These are phyloP conservation scores for Collybia sordida DNA, from an alignment of 768 basidiomycete genomes.

Conservation along the genomic window DNA sequence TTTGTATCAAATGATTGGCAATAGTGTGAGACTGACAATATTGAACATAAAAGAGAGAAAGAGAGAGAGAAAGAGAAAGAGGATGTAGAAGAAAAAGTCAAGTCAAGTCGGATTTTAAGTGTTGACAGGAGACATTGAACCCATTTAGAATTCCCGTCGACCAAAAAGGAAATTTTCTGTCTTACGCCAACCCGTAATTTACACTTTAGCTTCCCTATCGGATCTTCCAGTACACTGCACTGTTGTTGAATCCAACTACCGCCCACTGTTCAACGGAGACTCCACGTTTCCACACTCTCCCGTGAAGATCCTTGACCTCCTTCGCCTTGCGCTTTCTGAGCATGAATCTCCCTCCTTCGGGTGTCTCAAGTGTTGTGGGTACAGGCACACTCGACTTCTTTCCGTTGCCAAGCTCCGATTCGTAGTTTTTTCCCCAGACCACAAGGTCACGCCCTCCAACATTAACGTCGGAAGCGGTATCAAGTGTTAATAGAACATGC, in stretches of 20 bases:
- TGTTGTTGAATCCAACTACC: constrained; percentile 61
- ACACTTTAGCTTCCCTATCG: constrained; percentile 6
- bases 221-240: constrained; percentile 72
- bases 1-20: not conserved
- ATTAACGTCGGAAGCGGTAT: constrained; percentile 50
- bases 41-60: not conserved
- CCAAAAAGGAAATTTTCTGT: too few species aligned
- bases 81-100: not conserved
- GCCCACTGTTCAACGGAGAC: constrained; percentile 66
- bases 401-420: constrained; percentile 76
- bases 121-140: too few species aligned
- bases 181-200: too few species aligned
- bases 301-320: constrained; percentile 58
- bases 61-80: not conserved
- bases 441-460: constrained; percentile 66
- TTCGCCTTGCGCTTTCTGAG: constrained; percentile 48
- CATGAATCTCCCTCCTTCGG: constrained; percentile 60
- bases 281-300: constrained; percentile 57
- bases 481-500: constrained; percentile 73
- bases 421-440: constrained; percentile 72
- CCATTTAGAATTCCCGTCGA: too few species aligned
- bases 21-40: not conserved
- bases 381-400: constrained; percentile 57
- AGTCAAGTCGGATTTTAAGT: too few species aligned
- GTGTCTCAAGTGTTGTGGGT: constrained; percentile 50